phyloP scores from a whole-genome alignment of 2,329 filamentous ascomycete genomes.

The Didymella pinodella region DNA sequence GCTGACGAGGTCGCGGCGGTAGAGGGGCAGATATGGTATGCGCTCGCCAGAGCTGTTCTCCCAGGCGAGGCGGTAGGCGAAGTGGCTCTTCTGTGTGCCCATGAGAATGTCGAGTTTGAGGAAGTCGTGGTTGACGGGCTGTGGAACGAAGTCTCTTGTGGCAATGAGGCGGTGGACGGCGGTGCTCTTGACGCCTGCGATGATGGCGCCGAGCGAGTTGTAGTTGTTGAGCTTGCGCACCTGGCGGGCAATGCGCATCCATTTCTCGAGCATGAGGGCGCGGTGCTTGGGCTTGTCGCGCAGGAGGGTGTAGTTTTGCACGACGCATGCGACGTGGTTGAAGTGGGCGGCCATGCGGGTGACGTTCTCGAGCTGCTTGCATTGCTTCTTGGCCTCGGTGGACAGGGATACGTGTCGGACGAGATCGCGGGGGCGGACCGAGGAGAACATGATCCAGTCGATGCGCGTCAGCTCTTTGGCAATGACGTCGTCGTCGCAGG shows the following conservation, averaged over 20 bases:
- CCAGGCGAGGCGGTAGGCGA: conserved; percentile 96
- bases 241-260: conserved; percentile 87
- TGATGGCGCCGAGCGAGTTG: conserved; percentile 90
- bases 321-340: conserved; percentile 65
- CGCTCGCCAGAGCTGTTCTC: conserved; percentile 90
- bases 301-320: conserved; percentile 69
- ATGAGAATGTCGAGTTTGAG: conserved; percentile 89
- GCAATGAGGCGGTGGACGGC: conserved; percentile 83
- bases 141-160: conserved; percentile 77
- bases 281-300: conserved; percentile 96
- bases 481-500: conserved; percentile 81
- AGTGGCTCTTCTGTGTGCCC: conserved; percentile 90
- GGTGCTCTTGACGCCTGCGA: conserved; percentile 90
- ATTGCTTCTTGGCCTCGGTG: conserved; percentile 73
- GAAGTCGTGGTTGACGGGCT: conserved; percentile 80
- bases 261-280: conserved; percentile 89
- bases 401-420: conserved; percentile 88
- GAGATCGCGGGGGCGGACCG: conserved; percentile 90
- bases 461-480: conserved; percentile 93
- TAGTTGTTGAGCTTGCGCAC: conserved; percentile 95
- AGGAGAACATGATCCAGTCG: conserved; percentile 98
- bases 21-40: conserved; percentile 92
- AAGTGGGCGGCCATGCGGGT: conserved; percentile 91
- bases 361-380: conserved; percentile 81
- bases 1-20: conserved; percentile 86